Percentiles rank a stretch among this genome's conserved stretches.
Evolutionary conservation across 2,329 filamentous ascomycete genomes (phyloP).

Genomic region (Huntiella savannae): DNA sequence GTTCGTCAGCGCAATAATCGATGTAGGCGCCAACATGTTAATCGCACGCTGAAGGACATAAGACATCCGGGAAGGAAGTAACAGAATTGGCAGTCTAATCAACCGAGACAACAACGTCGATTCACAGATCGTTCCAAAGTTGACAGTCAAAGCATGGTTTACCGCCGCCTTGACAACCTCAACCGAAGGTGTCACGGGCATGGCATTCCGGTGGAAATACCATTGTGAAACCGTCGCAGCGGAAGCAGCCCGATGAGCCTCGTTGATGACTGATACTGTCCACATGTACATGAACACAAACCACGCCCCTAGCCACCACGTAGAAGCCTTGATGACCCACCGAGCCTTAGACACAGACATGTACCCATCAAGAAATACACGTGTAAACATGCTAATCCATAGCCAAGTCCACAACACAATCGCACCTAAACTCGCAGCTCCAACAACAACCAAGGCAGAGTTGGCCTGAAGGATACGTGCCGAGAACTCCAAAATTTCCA

Average conservation of each 20-base stretch:
- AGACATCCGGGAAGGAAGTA: slow-evolving; percentile 55
- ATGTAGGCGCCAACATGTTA: slow-evolving; percentile 67
- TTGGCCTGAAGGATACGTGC: slow-evolving; percentile 75
- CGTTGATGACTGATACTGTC: slow-evolving; percentile 74
- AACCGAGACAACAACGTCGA: slow-evolving; percentile 66
- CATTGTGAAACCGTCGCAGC: slow-evolving; percentile 93
- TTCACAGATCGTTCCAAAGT: slow-evolving; percentile 83
- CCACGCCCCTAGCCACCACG: slow-evolving; percentile 85
- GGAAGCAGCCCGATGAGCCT: slow-evolving; percentile 76
- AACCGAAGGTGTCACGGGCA: slow-evolving; percentile 55
- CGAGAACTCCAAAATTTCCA: slow-evolving; percentile 81
- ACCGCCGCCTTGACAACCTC: slow-evolving; percentile 73
- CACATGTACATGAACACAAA: slow-evolving; percentile 93
- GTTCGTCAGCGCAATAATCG: slow-evolving; percentile 72
- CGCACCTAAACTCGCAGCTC: slow-evolving; percentile 53
- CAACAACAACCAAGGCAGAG: slow-evolving; percentile 64
- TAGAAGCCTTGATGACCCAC: slow-evolving; percentile 72
- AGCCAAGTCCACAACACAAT: slow-evolving; percentile 86
- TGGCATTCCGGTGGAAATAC: slow-evolving; percentile 89
- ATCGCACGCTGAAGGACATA: slow-evolving; percentile 51
- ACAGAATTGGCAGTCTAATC: slow-evolving; percentile 65
- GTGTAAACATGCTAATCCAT: slow-evolving; percentile 92
- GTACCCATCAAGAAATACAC: slow-evolving; percentile 85
- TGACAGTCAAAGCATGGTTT: slow-evolving; percentile 60
- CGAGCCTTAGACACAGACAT: slow-evolving; percentile 40